phyloP scores from a whole-genome alignment of 306 rosid genomes.

The Macrotyloma uniflorum region DNA sequence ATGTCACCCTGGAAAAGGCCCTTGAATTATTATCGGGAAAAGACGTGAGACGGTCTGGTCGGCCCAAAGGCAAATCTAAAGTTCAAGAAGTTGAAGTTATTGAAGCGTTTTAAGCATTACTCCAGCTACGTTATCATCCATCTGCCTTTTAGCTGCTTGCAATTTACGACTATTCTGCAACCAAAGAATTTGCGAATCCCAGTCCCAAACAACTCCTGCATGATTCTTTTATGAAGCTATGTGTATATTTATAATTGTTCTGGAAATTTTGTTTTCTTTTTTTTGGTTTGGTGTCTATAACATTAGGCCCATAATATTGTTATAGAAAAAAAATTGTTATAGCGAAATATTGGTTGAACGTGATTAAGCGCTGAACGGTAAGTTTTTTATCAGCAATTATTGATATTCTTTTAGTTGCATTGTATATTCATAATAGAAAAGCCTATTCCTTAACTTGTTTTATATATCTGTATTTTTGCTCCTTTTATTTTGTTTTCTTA shows the following conservation, averaged over 20 bases:
- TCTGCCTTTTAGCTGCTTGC: not conserved
- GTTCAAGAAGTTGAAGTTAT: constrained; percentile 56
- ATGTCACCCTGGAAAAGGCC: constrained; percentile 69
- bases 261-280: constrained; percentile 18
- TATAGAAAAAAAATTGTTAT: not conserved
- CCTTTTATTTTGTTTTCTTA: not conserved
- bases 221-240: constrained; percentile 32
- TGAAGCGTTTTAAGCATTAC: constrained; percentile 58
- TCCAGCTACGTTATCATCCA: too few relatives aligned
- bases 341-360: not conserved
- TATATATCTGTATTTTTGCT: not conserved
- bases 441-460: not conserved
- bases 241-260: constrained; percentile 27
- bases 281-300: constrained; percentile 15
- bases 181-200: constrained; percentile 5
- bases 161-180: not conserved
- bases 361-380: constrained; percentile 6
- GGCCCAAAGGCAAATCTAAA: constrained; percentile 66
- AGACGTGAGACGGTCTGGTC: constrained; percentile 57
- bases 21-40: constrained; percentile 64
- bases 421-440: not conserved
- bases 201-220: not conserved
- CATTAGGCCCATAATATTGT: constrained; percentile 30
- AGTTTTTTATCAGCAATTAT: constrained; percentile 21
- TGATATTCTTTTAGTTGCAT: constrained; percentile 23